Percentiles rank a stretch among this genome's conserved stretches.
phyloP scores from a whole-genome alignment of 805 yeast genomes.

The Suhomyces sp. region DNA sequence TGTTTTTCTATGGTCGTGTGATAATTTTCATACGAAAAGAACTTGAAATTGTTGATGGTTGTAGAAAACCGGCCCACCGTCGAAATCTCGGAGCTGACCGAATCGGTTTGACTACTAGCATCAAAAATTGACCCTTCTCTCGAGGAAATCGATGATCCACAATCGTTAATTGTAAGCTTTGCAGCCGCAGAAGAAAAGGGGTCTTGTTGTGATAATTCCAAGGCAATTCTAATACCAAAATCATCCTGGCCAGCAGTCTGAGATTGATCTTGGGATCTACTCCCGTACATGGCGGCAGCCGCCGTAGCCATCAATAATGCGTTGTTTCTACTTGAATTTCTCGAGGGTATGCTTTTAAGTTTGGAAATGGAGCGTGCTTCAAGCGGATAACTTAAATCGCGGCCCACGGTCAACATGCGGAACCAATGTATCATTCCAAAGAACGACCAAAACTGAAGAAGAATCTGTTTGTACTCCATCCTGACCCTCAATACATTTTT shows the following conservation, averaged over 20 bases:
- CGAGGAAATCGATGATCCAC: background rate
- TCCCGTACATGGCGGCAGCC: slow-evolving; percentile 17
- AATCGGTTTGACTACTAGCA: background rate
- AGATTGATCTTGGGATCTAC: background rate
- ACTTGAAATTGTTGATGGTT: slow-evolving; percentile 11
- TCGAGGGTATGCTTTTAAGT: slow-evolving; percentile 27
- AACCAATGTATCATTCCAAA: slow-evolving; percentile 40
- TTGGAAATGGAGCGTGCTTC: slow-evolving; percentile 25
- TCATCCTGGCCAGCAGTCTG: too few species aligned
- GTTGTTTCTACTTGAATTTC: slow-evolving; percentile 19
- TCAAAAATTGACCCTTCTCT: slow-evolving; percentile 2
- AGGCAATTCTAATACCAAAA: too few species aligned
- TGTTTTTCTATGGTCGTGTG: slow-evolving; percentile 30
- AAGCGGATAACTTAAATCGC: slow-evolving; percentile 32
- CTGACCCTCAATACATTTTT: slow-evolving; percentile 37
- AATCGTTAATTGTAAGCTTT: background rate
- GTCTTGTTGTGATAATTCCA: too few species aligned
- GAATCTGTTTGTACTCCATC: slow-evolving; percentile 37
- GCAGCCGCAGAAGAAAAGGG: background rate
- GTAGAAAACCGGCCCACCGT: slow-evolving; percentile 5
- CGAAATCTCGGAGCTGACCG: background rate
- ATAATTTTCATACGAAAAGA: slow-evolving; percentile 15
- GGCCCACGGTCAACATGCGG: slow-evolving; percentile 33
- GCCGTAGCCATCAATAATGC: slow-evolving; percentile 22
- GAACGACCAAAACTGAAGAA: slow-evolving; percentile 44